Evolutionary conservation across 257 asterid genomes (phyloP).

Genomic region (Nicotiana tabacum): DNA sequence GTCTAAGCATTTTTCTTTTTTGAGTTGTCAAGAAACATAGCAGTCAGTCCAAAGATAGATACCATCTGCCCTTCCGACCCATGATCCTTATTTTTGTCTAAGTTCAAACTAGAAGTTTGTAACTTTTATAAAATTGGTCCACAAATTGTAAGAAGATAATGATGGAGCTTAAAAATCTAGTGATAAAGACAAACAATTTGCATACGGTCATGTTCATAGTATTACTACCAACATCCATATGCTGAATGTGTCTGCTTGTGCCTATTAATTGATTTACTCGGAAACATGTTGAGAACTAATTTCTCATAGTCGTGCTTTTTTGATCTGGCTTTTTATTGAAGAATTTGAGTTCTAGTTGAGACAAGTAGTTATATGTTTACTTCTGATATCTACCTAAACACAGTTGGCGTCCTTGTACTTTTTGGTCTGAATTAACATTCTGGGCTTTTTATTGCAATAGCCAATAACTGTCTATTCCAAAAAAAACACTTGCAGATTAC

Average conservation of each 20-base stretch:
- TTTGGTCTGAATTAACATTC: neutral
- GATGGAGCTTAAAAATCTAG: neutral
- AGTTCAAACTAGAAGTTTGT: neutral
- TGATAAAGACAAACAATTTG: neutral
- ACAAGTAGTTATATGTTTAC: neutral
- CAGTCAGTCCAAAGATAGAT: neutral
- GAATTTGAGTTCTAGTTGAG: neutral
- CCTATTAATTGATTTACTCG: neutral
- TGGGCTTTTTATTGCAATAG: neutral
- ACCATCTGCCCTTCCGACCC: neutral
- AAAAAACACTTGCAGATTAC: slow-evolving; percentile 49
- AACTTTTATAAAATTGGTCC: neutral
- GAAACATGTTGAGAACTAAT: neutral
- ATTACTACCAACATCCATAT: neutral
- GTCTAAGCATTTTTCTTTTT: neutral
- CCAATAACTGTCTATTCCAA: neutral
- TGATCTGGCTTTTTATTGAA: neutral
- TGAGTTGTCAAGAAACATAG: neutral
- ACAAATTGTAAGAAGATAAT: neutral
- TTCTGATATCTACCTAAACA: neutral
- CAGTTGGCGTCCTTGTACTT: neutral
- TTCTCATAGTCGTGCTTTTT: neutral
- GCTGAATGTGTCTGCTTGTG: neutral
- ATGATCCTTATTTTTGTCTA: neutral
- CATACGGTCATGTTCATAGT: neutral